Percentiles rank a stretch among this genome's conserved stretches.
These are phyloP conservation scores for Neotropicomus parvogracilis DNA, from an alignment of 1,284 basidiomycete genomes.

Conservation along the genomic window DNA sequence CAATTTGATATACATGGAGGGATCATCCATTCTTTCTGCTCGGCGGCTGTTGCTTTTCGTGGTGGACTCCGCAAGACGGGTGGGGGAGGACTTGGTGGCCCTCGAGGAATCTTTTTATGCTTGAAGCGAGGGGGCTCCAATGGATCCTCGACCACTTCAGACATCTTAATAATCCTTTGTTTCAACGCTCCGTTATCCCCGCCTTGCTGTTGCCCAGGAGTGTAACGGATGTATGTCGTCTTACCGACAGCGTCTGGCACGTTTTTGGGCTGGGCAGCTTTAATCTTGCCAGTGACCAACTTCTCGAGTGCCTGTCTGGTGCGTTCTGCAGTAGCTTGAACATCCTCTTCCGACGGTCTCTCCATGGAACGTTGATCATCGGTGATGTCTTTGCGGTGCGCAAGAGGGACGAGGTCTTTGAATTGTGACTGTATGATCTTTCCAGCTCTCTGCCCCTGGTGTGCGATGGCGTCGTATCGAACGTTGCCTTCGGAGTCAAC, in stretches of 20 bases:
- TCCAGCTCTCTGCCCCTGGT: conserved; percentile 86
- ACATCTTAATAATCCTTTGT: conserved; percentile 99
- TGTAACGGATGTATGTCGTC: conserved; percentile 91
- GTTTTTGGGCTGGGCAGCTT: conserved; percentile 91
- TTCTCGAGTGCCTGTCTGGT: conserved; percentile 92
- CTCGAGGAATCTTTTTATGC: conserved; percentile 96
- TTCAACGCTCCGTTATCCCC: conserved; percentile 65
- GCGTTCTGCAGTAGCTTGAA: conserved; percentile 84
- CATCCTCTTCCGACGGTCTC: conserved; percentile 87
- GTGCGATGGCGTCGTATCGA: conserved; percentile 94
- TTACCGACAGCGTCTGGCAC: conserved; percentile 77
- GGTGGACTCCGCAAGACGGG: conserved; percentile 97
- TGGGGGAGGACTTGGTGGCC: conserved; percentile 93
- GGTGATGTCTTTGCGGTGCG: conserved; percentile 84
- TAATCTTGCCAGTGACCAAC: conserved; percentile 93
- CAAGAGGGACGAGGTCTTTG: conserved; percentile 94
- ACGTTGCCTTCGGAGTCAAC: conserved; percentile 96
- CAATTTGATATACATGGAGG: conserved; percentile 99
- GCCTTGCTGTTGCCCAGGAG: conserved; percentile 82
- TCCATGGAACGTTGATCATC: conserved; percentile 79
- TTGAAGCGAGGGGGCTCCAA: conserved; percentile 96
- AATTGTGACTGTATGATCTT: conserved; percentile 91
- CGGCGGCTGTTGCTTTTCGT: conserved; percentile 91
- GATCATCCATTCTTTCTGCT: conserved; percentile 99
- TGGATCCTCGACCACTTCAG: conserved; percentile 95